These are phyloP conservation scores for Triticum monococcum DNA, from an alignment of 176 grass and related monocot genomes.

Conservation along the genomic window DNA sequence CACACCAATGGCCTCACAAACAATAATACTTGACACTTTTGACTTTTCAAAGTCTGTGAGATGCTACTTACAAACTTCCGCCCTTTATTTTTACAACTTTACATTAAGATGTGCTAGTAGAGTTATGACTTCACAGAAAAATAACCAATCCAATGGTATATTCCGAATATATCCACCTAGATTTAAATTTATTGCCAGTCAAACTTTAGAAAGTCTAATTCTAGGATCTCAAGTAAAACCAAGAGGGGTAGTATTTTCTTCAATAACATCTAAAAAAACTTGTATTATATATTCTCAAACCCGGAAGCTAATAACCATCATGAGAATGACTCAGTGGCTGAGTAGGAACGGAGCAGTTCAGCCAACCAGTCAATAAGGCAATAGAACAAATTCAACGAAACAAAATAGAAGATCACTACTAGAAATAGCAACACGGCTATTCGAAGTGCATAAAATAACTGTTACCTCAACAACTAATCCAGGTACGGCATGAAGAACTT, in stretches of 20 bases:
- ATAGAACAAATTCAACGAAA: slow-evolving; percentile 24
- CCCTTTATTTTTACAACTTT: neutral
- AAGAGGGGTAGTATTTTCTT: neutral
- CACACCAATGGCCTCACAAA: too few relatives aligned
- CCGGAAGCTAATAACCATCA: slow-evolving; percentile 7
- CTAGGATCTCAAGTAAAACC: too few relatives aligned
- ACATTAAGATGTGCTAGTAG: too few relatives aligned
- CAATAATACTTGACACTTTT: too few relatives aligned
- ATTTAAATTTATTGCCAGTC: too few relatives aligned
- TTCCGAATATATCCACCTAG: too few relatives aligned
- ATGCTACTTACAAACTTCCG: too few relatives aligned
- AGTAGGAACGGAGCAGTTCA: neutral
- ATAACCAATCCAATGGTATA: too few relatives aligned
- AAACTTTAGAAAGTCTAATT: too few relatives aligned
- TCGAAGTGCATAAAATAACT: slow-evolving; percentile 17
- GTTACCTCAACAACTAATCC: slow-evolving; percentile 76
- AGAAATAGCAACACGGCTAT: neutral
- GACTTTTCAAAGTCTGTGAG: too few relatives aligned
- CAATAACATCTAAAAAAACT: neutral
- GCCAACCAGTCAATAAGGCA: slow-evolving; percentile 16
- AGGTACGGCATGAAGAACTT: slow-evolving; percentile 56
- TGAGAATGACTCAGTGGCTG: slow-evolving; percentile 1
- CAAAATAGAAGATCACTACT: neutral
- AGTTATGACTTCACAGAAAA: too few relatives aligned
- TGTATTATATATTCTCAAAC: neutral